phyloP scores from a whole-genome alignment of 495 filamentous ascomycete species.

The Aspergillus wentii region DNA sequence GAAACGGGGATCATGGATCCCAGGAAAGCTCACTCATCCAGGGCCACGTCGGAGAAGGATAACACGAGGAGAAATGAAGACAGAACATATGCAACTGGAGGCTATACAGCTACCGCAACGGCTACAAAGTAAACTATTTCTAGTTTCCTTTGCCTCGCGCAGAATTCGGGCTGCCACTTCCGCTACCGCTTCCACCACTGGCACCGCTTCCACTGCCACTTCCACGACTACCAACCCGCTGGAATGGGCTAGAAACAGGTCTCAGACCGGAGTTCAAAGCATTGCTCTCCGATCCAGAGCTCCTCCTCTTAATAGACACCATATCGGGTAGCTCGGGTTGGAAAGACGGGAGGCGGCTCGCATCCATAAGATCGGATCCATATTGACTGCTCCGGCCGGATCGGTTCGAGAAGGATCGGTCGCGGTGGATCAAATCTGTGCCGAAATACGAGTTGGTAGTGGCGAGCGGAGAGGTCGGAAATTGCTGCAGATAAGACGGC shows the following conservation, averaged over 20 bases:
- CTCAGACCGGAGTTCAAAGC: conserved; percentile 22
- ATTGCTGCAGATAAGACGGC: conserved; percentile 30
- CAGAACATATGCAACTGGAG: no score
- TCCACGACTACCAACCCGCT: conserved; percentile 36
- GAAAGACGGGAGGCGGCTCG: conserved; percentile 27
- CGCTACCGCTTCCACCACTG: conserved; percentile 38
- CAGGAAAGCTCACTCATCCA: no score
- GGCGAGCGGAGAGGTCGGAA: conserved; percentile 31
- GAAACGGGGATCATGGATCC: no score
- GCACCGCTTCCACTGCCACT: conserved; percentile 42
- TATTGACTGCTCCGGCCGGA: conserved; percentile 39
- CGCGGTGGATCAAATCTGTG: conserved; percentile 29
- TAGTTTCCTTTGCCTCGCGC: conserved; percentile 25
- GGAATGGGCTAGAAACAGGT: conserved; percentile 37
- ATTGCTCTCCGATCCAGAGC: conserved; percentile 30
- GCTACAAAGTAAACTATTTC: no score
- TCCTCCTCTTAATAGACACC: conserved; percentile 25
- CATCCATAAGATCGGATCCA: conserved; percentile 35
- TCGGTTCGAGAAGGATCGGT: conserved; percentile 46
- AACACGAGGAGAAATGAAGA: no score
- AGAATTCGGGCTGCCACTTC: conserved; percentile 43
- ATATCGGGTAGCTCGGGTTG: conserved; percentile 33
- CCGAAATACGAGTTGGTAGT: conserved; percentile 30
- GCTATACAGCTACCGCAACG: no score
- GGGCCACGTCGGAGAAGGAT: no score